Conservation (phyloP, 202 grass and related monocot genomes). For the Panicum hallii region DNA sequence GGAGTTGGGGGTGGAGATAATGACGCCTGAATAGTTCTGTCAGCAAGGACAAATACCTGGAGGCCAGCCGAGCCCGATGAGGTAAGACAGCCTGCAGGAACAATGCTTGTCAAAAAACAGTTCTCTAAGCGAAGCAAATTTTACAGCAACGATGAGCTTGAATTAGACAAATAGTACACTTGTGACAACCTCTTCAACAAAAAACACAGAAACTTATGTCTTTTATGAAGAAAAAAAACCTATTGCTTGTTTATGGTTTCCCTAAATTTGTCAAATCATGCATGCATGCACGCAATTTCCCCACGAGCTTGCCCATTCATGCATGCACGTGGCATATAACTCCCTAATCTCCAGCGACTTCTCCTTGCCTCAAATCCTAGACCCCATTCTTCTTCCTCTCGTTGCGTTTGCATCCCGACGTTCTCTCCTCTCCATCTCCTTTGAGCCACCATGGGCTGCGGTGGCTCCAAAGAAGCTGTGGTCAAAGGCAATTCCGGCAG, state of each 20-base stretch:
- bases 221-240: not conserved
- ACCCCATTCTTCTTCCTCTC: conserved; percentile 17
- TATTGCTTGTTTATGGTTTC: conserved; percentile 25
- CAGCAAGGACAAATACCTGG: not conserved
- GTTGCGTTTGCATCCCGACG: conserved; percentile 17
- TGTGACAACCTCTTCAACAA: conserved; percentile 11
- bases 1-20: not conserved
- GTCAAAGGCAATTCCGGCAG: conserved; percentile 53
- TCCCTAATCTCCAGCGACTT: conserved; percentile 16
- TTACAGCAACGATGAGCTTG: conserved; percentile 12
- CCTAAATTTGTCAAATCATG: conserved; percentile 53
- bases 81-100: not conserved
- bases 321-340: conserved; percentile 29
- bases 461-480: conserved; percentile 79
- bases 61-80: not conserved
- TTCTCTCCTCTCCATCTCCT: conserved; percentile 50
- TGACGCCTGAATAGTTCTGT: not conserved
- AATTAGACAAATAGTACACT: conserved; percentile 13
- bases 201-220: not conserved
- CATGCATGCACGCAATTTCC: conserved; percentile 31
- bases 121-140: not conserved
- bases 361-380: conserved; percentile 28
- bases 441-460: conserved; percentile 71
- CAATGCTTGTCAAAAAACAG: not conserved
- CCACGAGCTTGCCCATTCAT: conserved; percentile 29